Evolutionary conservation across 441 rosid species (phyloP).

Genomic region (Populus tomentosa): DNA sequence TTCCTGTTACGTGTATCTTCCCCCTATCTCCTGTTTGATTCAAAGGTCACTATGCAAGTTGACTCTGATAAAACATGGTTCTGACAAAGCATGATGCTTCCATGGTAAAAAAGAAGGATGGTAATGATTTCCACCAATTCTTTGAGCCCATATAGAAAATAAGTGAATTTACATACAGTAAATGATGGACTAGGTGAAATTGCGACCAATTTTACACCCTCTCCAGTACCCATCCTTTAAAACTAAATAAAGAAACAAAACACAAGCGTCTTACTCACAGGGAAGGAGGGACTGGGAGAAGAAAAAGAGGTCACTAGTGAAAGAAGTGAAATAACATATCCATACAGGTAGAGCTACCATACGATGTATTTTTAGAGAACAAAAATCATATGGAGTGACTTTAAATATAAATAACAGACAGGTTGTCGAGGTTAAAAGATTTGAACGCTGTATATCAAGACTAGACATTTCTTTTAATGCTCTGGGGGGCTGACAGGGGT

Average conservation of each 20-base stretch:
- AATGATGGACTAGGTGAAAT: neutral
- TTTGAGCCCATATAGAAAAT: neutral
- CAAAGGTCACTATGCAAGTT: neutral
- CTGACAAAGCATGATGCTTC: neutral
- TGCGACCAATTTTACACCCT: neutral
- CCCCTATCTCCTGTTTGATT: neutral
- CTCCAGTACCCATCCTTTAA: neutral
- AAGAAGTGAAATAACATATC: neutral
- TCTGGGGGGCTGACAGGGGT: neutral
- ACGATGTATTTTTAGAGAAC: neutral
- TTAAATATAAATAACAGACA: neutral
- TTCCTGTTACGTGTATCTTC: neutral
- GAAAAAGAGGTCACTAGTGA: neutral
- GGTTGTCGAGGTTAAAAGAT: neutral
- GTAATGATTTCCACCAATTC: neutral
- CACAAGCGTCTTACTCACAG: neutral
- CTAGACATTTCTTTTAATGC: neutral
- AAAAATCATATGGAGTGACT: neutral
- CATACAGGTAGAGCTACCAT: neutral
- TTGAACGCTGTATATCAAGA: neutral
- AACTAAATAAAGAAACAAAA: too few species aligned
- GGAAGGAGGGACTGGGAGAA: neutral
- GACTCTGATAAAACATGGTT: neutral
- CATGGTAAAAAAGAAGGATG: neutral
- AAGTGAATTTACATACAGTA: neutral